These are phyloP conservation scores for Tuber aestivum DNA, from an alignment of 495 filamentous ascomycete genomes.

Conservation along the genomic window DNA sequence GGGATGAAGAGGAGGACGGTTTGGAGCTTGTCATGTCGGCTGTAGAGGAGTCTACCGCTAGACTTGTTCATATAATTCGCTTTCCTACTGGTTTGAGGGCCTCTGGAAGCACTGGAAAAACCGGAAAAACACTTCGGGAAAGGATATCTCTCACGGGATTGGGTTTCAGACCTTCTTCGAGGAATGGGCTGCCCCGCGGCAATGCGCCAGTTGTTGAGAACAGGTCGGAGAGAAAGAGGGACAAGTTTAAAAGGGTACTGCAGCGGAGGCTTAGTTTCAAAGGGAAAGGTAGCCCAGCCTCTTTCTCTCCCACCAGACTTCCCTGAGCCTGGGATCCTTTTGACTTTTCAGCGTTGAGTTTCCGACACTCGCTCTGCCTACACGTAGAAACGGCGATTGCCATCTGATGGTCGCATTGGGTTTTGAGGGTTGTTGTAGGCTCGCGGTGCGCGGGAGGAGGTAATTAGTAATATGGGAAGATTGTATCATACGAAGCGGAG, in stretches of 20 bases:
- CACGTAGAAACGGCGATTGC: too few species aligned
- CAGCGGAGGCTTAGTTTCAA: background rate
- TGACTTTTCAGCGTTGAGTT: too few species aligned
- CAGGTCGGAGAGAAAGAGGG: background rate
- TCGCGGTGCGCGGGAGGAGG: too few species aligned
- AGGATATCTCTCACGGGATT: background rate
- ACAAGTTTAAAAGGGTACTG: background rate
- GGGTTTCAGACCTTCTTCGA: background rate
- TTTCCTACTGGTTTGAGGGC: too few species aligned
- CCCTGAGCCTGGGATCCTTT: too few species aligned
- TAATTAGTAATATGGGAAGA: too few species aligned
- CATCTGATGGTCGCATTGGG: too few species aligned
- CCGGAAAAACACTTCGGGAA: background rate
- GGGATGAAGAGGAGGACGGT: background rate
- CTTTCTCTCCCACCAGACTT: background rate
- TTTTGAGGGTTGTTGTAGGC: too few species aligned
- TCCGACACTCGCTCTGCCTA: too few species aligned
- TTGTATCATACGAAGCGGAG: too few species aligned
- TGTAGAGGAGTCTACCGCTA: background rate
- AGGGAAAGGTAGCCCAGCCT: background rate
- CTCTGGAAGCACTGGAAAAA: background rate
- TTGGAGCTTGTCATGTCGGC: background rate
- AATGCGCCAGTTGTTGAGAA: background rate
- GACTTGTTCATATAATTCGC: background rate
- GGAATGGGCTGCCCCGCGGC: background rate